These are phyloP conservation scores for Syncephalastrum contaminatum DNA, from an alignment of 371 early-diverging fungal genomes.

Conservation along the genomic window DNA sequence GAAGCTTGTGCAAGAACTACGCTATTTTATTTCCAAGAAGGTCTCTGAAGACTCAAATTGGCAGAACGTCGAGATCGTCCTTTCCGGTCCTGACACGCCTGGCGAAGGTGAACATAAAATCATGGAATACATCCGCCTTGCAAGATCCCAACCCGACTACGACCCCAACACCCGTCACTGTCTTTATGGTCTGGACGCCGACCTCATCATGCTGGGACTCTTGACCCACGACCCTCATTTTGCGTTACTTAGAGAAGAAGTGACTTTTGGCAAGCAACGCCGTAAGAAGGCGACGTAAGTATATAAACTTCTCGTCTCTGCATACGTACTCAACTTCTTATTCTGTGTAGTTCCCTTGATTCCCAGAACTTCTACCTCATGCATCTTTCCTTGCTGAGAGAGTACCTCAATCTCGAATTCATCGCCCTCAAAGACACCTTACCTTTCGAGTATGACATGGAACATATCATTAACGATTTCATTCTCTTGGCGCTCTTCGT, in stretches of 20 bases:
- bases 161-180: slow-evolving; percentile 90
- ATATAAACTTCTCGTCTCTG: neutral
- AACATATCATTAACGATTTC: slow-evolving; percentile 97
- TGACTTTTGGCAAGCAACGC: slow-evolving; percentile 77
- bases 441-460: slow-evolving; percentile 77
- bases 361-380: slow-evolving; percentile 74
- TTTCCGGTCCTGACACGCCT: slow-evolving; percentile 95
- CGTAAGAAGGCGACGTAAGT: slow-evolving; percentile 55
- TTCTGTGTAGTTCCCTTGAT: slow-evolving; percentile 38
- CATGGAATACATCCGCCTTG: slow-evolving; percentile 94
- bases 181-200: slow-evolving; percentile 98
- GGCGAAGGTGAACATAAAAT: slow-evolving; percentile 99
- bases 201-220: slow-evolving; percentile 97
- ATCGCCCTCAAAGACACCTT: slow-evolving; percentile 44
- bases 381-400: slow-evolving; percentile 87
- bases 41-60: slow-evolving; percentile 90
- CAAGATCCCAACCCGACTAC: slow-evolving; percentile 79
- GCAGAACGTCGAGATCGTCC: slow-evolving; percentile 85
- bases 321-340: neutral
- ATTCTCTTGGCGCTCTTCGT: slow-evolving; percentile 92
- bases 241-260: slow-evolving; percentile 95
- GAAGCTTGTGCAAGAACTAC: slow-evolving; percentile 78
- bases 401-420: slow-evolving; percentile 92
- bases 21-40: slow-evolving; percentile 91
- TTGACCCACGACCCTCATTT: slow-evolving; percentile 96